Percentiles rank a stretch among this genome's conserved stretches.
These are phyloP conservation scores for Guadua angustifolia DNA, from an alignment of 176 grass and related monocot species.

Conservation along the genomic window DNA sequence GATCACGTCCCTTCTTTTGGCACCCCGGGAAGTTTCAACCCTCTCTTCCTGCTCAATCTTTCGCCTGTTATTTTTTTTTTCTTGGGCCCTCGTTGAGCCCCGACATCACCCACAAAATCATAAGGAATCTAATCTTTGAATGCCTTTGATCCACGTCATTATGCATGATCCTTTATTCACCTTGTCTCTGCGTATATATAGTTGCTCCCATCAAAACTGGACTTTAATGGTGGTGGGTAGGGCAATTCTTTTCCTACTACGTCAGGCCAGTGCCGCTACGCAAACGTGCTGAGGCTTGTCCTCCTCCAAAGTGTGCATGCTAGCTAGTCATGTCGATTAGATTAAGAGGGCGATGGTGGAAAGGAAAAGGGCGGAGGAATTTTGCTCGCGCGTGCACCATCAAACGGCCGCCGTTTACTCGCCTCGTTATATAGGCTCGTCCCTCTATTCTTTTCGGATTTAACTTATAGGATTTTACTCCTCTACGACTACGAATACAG, in stretches of 20 bases:
- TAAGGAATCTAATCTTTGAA: slow-evolving; percentile 51
- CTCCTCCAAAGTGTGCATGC: neutral
- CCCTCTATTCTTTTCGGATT: neutral
- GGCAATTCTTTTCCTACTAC: slow-evolving; percentile 38
- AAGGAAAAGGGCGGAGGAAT: neutral
- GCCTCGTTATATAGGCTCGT: too few relatives aligned
- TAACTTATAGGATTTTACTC: neutral
- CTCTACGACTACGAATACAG: neutral
- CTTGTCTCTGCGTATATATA: slow-evolving; percentile 44
- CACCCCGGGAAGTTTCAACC: slow-evolving; percentile 11
- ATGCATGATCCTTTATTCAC: slow-evolving; percentile 49
- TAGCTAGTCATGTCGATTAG: neutral
- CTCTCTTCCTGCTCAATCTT: neutral
- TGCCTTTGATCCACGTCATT: slow-evolving; percentile 57
- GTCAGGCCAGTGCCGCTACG: slow-evolving; percentile 2
- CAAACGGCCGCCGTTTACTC: too few relatives aligned
- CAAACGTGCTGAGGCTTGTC: neutral
- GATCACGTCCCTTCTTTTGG: neutral
- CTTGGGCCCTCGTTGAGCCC: neutral
- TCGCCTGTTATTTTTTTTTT: neutral
- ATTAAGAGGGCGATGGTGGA: neutral
- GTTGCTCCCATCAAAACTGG: slow-evolving; percentile 22
- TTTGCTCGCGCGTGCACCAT: neutral
- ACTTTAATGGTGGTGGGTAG: slow-evolving; percentile 46
- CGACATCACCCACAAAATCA: slow-evolving; percentile 39